Conservation (phyloP, 1,284 basidiomycete species). For the Ganoderma resinaceum region DNA sequence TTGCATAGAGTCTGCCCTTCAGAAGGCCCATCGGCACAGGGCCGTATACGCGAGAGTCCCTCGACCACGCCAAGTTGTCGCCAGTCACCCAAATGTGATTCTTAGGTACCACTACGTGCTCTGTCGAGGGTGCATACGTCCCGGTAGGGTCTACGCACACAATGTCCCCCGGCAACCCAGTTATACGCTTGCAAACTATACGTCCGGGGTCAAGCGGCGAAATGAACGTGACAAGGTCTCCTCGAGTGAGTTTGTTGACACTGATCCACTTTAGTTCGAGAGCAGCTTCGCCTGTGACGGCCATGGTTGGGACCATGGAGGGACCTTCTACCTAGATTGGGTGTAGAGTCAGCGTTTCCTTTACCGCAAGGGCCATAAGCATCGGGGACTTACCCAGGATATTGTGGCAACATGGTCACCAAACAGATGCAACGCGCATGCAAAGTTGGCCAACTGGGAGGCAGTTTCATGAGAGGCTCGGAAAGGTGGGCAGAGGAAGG, state of each 20-base stretch:
- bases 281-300: conserved; percentile 62
- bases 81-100: conserved; percentile 94
- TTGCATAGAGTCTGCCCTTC: conserved; percentile 78
- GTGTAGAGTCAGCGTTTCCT: neutral
- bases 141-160: conserved; percentile 88
- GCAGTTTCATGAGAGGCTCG: neutral
- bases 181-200: conserved; percentile 89
- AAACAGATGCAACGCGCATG: conserved; percentile 64
- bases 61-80: conserved; percentile 86
- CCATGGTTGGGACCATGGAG: conserved; percentile 91
- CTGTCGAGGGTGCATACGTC: conserved; percentile 61
- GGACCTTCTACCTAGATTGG: conserved; percentile 60
- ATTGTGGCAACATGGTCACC: conserved; percentile 64
- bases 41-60: conserved; percentile 91
- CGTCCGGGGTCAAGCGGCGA: conserved; percentile 78
- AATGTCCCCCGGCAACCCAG: conserved; percentile 91
- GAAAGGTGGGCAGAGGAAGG: too few relatives aligned
- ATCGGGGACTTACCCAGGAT: conserved; percentile 49
- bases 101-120: conserved; percentile 79
- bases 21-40: conserved; percentile 89
- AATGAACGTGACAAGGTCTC: conserved; percentile 83
- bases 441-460: conserved; percentile 46
- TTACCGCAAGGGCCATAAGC: neutral
- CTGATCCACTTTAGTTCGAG: conserved; percentile 68
- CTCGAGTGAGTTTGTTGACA: conserved; percentile 65